Base-by-base conservation (phyloP, 139 green algal genomes). In the Astrephomene gubernaculifera region DNA sequence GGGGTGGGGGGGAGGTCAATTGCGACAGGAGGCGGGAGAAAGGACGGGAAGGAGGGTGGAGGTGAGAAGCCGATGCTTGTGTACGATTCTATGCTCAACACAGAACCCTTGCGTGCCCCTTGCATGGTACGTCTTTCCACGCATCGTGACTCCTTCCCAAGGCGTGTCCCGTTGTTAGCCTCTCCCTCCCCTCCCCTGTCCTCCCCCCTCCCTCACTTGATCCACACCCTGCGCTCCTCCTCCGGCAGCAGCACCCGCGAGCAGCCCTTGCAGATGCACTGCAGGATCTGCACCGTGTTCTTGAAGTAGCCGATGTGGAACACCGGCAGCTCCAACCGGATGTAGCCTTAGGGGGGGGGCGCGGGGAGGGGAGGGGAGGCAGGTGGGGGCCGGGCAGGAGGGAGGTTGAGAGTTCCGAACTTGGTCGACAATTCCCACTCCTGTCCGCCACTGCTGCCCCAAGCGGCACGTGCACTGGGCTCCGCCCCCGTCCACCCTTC, bases 271-370 rank as follows among this genome's bases (percentile, higher is more conserved):
- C 97, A 99, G 86, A 99, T 98, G 93, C 93, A 97, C 91, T 99
- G 96, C 89, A 99, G 92, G 39, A 98, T 94, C 71, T 95, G 88
- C 53, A 98, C 54, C 43, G 92, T 97, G 87, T 94, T 94, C 78
- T 97, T 97, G 91, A 98, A 98, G 94, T 99, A 99, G 68, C 97
- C 97, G 75, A 99, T 97, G 92, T 99, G 97, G 91, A 99, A 99
- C 8, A 99, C 97, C 1, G 97, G 97, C 85, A 99, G 95, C 91
- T 98, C 93, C 87, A 99, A 94, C 71, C 93, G 91, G 80, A 99
- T 97, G 89, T 99, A 97, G n/a, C 96, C 91, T 94, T 84, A 2
- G 43, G 9, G 19, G 73, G 39, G 22, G 38, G 68, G 22, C 8
- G 35, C 14, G 65, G n/a, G 63, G 63, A 31, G 19, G 24, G 57